phyloP scores from a whole-genome alignment of 495 filamentous ascomycete species.

The Trichocladium uniseriatum region DNA sequence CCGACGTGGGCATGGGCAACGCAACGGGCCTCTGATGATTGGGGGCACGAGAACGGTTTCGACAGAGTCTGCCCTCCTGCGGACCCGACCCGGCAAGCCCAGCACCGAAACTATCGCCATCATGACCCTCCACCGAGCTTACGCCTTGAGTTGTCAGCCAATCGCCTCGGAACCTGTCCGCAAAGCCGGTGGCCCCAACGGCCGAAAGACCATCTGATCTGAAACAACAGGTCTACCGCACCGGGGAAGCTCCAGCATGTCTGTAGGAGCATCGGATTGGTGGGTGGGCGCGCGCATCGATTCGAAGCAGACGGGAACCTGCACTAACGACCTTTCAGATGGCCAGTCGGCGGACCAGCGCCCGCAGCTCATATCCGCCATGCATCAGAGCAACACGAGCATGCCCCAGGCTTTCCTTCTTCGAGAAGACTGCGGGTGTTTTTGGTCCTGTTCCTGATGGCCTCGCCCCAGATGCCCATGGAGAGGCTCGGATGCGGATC shows the following conservation, averaged over 20 bases:
- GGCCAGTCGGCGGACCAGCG: conserved; percentile 10
- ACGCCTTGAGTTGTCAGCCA: conserved; percentile 12
- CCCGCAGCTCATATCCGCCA: conserved; percentile 21
- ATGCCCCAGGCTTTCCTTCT: conserved; percentile 11
- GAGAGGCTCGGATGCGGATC: conserved; percentile 2
- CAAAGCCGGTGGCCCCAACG: conserved; percentile 17
- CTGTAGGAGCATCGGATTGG: conserved; percentile 20
- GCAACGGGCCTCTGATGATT: not conserved
- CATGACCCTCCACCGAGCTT: not conserved
- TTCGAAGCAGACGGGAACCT: conserved; percentile 29
- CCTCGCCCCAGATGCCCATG: not conserved
- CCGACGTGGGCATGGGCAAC: not conserved
- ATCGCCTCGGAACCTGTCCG: conserved; percentile 11
- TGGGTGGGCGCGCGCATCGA: conserved; percentile 22
- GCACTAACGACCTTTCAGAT: conserved; percentile 28
- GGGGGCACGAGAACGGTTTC: not conserved
- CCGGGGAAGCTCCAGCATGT: conserved; percentile 9
- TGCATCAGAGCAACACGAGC: conserved; percentile 25
- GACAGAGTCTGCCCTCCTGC: not conserved
- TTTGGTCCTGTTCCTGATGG: conserved; percentile 2
- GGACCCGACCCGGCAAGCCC: not conserved
- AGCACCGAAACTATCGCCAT: conserved; percentile 5
- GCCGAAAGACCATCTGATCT: conserved; percentile 28
- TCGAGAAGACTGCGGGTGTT: conserved; percentile 10
- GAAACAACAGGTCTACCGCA: conserved; percentile 27